These are phyloP conservation scores for Claviceps digitariae DNA, from an alignment of 2,329 filamentous ascomycete genomes.

Conservation along the genomic window DNA sequence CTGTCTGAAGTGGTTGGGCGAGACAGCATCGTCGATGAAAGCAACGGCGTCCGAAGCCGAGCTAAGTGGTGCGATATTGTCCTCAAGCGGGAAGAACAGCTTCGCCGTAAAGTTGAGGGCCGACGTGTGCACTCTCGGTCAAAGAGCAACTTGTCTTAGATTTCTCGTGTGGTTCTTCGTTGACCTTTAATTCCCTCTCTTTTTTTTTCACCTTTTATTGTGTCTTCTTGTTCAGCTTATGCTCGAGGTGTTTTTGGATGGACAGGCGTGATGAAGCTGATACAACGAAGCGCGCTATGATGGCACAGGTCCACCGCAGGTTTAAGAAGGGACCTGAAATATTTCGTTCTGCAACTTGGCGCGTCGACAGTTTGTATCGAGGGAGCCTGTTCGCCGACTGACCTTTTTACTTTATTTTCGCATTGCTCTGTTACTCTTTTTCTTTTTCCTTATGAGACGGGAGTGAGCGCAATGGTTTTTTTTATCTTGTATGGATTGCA, in stretches of 20 bases:
- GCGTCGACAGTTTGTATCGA: background rate
- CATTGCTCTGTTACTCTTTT: background rate
- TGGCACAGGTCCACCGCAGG: conserved; percentile 1
- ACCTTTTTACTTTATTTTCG: background rate
- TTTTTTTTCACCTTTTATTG: too few species aligned
- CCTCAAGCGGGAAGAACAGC: conserved; percentile 47
- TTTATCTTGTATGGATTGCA: background rate
- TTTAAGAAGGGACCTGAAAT: background rate
- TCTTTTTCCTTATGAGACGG: background rate
- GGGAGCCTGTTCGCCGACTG: background rate
- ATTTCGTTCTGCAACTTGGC: background rate
- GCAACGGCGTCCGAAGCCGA: conserved; percentile 27
- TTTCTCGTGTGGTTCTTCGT: background rate
- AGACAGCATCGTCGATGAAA: conserved; percentile 32
- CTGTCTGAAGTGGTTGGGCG: conserved; percentile 58
- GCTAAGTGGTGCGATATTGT: conserved; percentile 56
- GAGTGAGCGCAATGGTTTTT: conserved; percentile 1
- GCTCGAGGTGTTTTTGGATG: background rate
- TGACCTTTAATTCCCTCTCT: background rate
- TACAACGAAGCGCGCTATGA: conserved; percentile 1
- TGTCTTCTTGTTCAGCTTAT: background rate
- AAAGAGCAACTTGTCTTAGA: conserved; percentile 38
- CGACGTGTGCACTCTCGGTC: conserved; percentile 40
- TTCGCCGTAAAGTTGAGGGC: conserved; percentile 40
- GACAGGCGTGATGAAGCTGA: background rate